These are phyloP conservation scores for Misopates orontium DNA, from an alignment of 257 asterid genomes.

Conservation along the genomic window DNA sequence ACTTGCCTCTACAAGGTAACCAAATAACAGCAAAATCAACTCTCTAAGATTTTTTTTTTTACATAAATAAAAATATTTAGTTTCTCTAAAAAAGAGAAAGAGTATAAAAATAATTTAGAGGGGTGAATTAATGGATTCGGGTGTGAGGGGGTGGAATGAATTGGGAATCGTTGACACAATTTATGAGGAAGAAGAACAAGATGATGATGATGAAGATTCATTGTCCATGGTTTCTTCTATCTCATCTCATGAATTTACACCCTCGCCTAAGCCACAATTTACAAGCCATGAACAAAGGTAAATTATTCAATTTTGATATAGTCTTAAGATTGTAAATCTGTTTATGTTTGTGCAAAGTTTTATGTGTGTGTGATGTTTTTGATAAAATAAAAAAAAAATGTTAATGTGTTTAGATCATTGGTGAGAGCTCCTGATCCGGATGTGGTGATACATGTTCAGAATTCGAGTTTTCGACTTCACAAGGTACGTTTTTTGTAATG, in stretches of 20 bases:
- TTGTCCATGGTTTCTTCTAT: slow-evolving; percentile 46
- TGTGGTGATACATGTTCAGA: slow-evolving; percentile 61
- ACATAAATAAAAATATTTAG: background rate
- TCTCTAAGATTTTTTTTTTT: background rate
- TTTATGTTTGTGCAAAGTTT: no score
- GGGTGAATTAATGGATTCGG: slow-evolving; percentile 35
- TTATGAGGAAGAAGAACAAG: slow-evolving; percentile 78
- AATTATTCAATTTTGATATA: no score
- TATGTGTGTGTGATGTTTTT: background rate
- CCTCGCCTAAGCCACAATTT: slow-evolving; percentile 41
- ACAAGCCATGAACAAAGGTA: slow-evolving; percentile 38
- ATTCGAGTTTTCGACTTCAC: slow-evolving; percentile 57
- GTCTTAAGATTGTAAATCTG: no score
- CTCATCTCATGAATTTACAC: slow-evolving; percentile 39
- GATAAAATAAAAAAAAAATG: no score
- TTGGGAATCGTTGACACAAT: slow-evolving; percentile 71
- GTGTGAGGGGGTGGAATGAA: slow-evolving; percentile 45
- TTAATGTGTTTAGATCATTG: slow-evolving; percentile 49
- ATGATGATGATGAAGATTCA: slow-evolving; percentile 50
- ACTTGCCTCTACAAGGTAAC: slow-evolving; percentile 14
- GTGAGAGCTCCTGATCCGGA: slow-evolving; percentile 49
- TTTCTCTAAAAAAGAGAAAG: background rate
- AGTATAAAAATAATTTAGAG: background rate
- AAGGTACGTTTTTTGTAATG: slow-evolving; percentile 40
- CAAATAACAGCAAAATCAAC: slow-evolving; percentile 14